Percentiles rank a stretch among this genome's conserved stretches.
These are phyloP conservation scores for Medicago ruthenica DNA, from an alignment of 306 rosid species.

Conservation along the genomic window DNA sequence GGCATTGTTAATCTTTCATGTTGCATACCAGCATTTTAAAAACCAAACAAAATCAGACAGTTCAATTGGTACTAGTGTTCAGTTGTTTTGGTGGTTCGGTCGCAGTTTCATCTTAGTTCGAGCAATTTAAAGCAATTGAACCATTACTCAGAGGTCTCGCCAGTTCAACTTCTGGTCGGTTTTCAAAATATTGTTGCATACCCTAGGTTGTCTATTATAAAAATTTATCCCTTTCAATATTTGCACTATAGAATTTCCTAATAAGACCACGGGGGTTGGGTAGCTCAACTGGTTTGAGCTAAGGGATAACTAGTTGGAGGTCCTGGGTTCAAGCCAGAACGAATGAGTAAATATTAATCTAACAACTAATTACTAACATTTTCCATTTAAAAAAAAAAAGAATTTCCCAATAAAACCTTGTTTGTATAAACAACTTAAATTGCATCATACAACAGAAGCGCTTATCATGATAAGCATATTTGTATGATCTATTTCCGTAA, in stretches of 20 bases:
- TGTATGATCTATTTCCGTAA: no score
- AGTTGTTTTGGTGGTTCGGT: background rate
- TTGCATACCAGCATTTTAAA: background rate
- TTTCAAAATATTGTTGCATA: background rate
- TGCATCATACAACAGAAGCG: no score
- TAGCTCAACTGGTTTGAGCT: no score
- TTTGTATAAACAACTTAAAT: no score
- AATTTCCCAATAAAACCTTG: background rate
- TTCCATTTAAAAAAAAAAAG: no score
- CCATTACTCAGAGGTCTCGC: background rate
- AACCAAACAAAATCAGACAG: background rate
- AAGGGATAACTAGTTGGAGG: no score
- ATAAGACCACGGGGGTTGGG: no score
- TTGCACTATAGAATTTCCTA: background rate
- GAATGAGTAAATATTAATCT: no score
- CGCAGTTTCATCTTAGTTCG: background rate
- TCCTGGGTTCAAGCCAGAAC: no score
- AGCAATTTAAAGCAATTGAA: background rate
- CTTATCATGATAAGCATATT: no score
- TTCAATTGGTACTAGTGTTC: background rate
- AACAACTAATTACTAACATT: no score
- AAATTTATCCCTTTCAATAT: background rate
- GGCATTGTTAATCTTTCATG: background rate
- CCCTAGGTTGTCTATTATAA: background rate
- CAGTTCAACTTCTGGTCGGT: background rate